Evolutionary conservation across 768 basidiomycete species (phyloP), one percentile per base, ranked within the genome.

Genomic region (Russula brevipes): DNA sequence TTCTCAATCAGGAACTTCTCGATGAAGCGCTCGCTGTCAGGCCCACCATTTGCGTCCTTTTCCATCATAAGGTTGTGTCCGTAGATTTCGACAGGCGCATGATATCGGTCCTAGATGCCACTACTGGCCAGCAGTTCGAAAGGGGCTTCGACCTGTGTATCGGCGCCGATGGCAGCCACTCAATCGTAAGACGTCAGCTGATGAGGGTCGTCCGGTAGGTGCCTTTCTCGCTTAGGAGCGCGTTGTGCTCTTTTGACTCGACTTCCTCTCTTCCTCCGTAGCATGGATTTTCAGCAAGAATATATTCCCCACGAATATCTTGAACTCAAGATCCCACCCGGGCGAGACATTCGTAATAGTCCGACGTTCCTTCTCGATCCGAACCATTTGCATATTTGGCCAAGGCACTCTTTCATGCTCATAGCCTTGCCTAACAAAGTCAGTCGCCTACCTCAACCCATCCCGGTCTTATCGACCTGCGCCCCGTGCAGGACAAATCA

Each of bases 371-470:
- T 86, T 62, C 87, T 99, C 75, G 93, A 95, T 81, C 90, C 91
- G 70, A 89, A 90, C 75, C 91, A 98, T 76, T 86, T 99, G 69
- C 96, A 99, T 78, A 98, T 99, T 71, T 99, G 96, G 96, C 97
- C 96, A 68, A 89, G 96, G 72, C 91, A 94, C 75, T 92, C 94
- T 52, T 98, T 98, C 81, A 99, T 99, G 96, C 85, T 99, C 70
- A 98, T 99, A 71, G 96, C 94, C 24, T 85, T 99, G 61, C 94
- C 96, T 68, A 99, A 99, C 80, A 88, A 91, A 82, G 96, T 96
- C 77, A 77, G 78, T 64, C 39, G 8, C 59, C 57, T 73, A 71
- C 71, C 71, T 74, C 72, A 59, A 35, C 64, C 33, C 59, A 24
- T 50, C 57, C 39, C 39, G 54, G 59, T 59, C 59, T 60, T 68